These are phyloP conservation scores for Botrytis elliptica DNA, from an alignment of 2,329 filamentous ascomycete genomes.

Conservation along the genomic window DNA sequence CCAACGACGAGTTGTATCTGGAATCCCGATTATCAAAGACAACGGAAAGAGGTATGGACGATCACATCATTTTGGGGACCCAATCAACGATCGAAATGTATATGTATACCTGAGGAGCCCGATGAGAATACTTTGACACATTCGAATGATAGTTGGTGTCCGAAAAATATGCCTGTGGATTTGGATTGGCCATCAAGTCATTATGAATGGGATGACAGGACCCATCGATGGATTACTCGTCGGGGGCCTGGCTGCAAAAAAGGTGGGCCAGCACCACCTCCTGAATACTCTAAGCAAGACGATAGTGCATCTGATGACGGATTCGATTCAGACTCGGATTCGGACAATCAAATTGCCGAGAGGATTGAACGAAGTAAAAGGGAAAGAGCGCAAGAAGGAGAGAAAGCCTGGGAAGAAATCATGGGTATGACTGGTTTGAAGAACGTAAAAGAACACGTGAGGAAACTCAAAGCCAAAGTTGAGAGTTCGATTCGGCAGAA, in stretches of 20 bases:
- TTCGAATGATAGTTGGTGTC: background rate
- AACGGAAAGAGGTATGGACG: constrained; percentile 20
- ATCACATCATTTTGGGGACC: constrained; percentile 6
- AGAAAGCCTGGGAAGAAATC: constrained; percentile 47
- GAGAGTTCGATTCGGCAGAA: constrained; percentile 48
- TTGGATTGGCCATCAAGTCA: background rate
- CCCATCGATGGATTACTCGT: background rate
- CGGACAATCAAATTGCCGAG: background rate
- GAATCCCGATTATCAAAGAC: constrained; percentile 25
- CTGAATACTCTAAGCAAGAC: background rate
- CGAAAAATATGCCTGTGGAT: background rate
- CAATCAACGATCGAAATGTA: constrained; percentile 6
- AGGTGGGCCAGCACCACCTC: background rate
- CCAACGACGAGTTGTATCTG: constrained; percentile 23
- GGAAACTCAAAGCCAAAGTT: constrained; percentile 51
- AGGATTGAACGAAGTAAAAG: background rate
- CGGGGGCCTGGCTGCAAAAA: background rate
- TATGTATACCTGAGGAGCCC: background rate
- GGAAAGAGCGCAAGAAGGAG: constrained; percentile 42
- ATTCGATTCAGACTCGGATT: background rate
- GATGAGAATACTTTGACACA: background rate
- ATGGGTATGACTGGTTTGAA: constrained; percentile 56
- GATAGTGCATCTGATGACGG: background rate
- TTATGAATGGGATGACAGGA: constrained; percentile 8
- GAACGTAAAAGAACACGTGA: constrained; percentile 51